Evolutionary conservation across 169 alveolate species (phyloP), one percentile per base, ranked within the genome.

Genomic region (Theileria parva): DNA sequence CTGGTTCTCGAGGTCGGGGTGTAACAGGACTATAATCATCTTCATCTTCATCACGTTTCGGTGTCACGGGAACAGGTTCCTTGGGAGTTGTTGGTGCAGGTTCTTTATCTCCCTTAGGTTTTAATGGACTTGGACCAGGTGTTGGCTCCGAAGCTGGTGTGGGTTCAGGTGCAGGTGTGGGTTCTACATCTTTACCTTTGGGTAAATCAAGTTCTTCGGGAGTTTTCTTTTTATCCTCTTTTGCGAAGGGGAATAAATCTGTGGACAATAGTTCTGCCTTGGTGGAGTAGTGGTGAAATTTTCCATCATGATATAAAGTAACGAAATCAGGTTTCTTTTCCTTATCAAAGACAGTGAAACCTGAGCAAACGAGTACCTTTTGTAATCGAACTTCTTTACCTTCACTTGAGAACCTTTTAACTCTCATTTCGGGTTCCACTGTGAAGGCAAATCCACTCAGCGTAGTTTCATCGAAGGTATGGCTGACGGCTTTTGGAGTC

Each of bases 141-240:
- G 66, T 25, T 32, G 37, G 37, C 5, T 32, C 37, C 1, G 37
- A 32, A 5, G 27, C 27, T 2, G 66, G 21, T 0, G 34, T 57
- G 12, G 66, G 66, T 5, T 21, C 66, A 21, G 27, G 37, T 3
- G 11, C 66, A 2, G 25, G 61, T 53, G 66, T 25, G 5, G 34
- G 27, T n/a, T 57, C 66, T 57, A 25, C 1, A 57, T 57, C 66
- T 25, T 57, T 25, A 19, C 32, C 66, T 25, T 57, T 57, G 66
- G 66, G 66, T n/a, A 57, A 25, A 19, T 57, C 66, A 57, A 57
- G 66, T 17, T 25, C 15, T 8, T 57, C 66, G 0, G 66, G 66
- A 25, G 15, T 19, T 17, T 57, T 57, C 0, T 8, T 11, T 25
- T 2, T 8, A 17, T 57, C 66, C 2, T n/a, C 66, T 13, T 9